Base-by-base conservation (phyloP, 257 asterid genomes). In the Gentiana macrophylla region DNA sequence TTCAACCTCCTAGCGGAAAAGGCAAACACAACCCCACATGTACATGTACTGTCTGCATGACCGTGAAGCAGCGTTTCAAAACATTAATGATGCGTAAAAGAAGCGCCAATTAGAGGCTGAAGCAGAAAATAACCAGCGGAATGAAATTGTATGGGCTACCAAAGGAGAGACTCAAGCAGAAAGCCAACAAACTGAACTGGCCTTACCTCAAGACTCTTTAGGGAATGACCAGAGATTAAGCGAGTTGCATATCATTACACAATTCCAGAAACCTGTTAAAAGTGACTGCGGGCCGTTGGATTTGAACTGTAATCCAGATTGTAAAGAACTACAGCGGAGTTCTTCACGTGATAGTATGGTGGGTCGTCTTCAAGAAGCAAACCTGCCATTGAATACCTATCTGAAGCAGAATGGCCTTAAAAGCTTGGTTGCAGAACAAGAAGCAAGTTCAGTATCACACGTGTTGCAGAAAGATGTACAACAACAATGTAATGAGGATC, bases 1-100 rank as follows among this genome's bases (percentile, higher is more conserved):
- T 91, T 76, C 98, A 91, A 74, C 98, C 98, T 50, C 98, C 98
- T 0, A 91, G 98, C 53, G 96, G 98, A 55, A 91, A 87, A 68
- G 98, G 95, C 56, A 91, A 87, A 54, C 98, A 91, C 84, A 80
- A 91, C 80, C 95, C 98, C 56, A 77, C 95, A 0, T 91, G 98
- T 70, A 65, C 71, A 2, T 91, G 98, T 96, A 91, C 87, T 55
- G 95, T 91, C 50, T 91, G 98, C 86, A 79, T 83, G 95, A 91
- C 98, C 3, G 96, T 91, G 59, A 91, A 83, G 54, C 84, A 96
- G 1, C 92, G 98, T 24, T 91, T 91, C 62, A 91, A 87, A 69
- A 91, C 98, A 44, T 71, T 91, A 61, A 91, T 91, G 96, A 91
- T 91, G 98, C 87, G 98, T 60, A 91, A 88, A 85, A 87, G 81